Evolutionary conservation across 306 rosid genomes (phyloP).

Genomic region (Vigna reflexopilosa): DNA sequence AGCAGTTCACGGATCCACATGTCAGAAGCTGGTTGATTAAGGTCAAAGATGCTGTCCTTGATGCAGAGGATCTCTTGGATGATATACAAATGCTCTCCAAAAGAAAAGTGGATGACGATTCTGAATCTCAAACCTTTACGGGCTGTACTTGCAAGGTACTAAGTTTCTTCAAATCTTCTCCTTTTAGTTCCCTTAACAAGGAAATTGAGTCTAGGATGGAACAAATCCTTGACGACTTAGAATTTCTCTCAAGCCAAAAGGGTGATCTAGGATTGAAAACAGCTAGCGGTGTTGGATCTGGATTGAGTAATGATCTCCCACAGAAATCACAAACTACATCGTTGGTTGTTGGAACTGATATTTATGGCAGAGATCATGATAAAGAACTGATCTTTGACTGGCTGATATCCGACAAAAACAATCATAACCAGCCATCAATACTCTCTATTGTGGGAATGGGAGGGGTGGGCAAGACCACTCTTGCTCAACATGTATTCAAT

Average conservation of each 20-base stretch:
- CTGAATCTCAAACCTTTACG: no score
- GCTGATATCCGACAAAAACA: not conserved
- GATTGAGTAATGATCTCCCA: not conserved
- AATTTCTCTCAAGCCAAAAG: not conserved
- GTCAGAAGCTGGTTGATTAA: not conserved
- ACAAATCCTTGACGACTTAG: not conserved
- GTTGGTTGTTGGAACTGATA: not conserved
- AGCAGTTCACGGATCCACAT: not conserved
- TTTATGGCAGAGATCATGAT: constrained; percentile 2
- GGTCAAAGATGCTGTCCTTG: not conserved
- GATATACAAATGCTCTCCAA: not conserved
- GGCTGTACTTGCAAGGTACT: no score
- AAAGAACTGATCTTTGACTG: not conserved
- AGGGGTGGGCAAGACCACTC: not conserved
- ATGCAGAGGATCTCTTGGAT: constrained; percentile 12
- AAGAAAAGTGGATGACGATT: not conserved
- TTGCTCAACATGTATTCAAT: not conserved
- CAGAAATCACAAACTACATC: not conserved
- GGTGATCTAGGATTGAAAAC: not conserved
- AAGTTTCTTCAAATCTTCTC: no score
- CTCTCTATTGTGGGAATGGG: constrained; percentile 8
- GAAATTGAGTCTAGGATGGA: not conserved
- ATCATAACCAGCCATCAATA: not conserved
- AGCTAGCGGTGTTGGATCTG: not conserved
- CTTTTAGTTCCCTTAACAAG: not conserved